Conservation (phyloP, 2,329 filamentous ascomycete genomes). For the Apiospora saccharicola region DNA sequence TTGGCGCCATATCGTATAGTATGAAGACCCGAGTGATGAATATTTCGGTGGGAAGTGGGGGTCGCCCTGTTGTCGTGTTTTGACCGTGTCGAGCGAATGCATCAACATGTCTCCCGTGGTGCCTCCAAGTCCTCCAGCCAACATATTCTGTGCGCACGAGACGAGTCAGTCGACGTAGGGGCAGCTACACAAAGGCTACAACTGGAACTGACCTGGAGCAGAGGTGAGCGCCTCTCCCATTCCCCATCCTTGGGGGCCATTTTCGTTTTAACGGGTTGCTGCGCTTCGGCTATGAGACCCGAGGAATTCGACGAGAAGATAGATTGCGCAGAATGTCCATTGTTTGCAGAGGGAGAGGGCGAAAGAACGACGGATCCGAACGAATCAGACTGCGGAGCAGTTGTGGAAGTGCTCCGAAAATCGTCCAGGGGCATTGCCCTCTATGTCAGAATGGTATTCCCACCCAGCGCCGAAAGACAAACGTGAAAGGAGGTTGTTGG, state of each 20-base stretch:
- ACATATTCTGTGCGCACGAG: conserved; percentile 75
- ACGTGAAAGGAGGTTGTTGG: conserved; percentile 3
- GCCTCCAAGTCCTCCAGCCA: conserved; percentile 91
- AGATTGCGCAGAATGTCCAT: conserved; percentile 44
- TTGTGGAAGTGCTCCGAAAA: conserved; percentile 26
- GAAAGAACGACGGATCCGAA: conserved; percentile 16
- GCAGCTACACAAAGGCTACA: neutral
- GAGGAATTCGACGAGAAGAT: conserved; percentile 40
- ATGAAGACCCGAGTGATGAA: conserved; percentile 86
- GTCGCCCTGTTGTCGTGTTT: conserved; percentile 96
- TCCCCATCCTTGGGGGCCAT: conserved; percentile 51
- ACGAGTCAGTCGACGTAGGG: conserved; percentile 22
- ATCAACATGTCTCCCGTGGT: conserved; percentile 96
- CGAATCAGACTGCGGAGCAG: conserved; percentile 18
- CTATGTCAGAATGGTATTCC: neutral
- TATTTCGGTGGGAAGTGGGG: conserved; percentile 93
- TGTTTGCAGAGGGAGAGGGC: conserved; percentile 35
- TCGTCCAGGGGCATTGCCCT: conserved; percentile 65
- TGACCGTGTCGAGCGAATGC: conserved; percentile 98
- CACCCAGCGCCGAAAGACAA: conserved; percentile 11
- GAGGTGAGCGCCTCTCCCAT: conserved; percentile 65
- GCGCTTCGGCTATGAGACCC: conserved; percentile 31
- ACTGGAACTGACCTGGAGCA: conserved; percentile 64
- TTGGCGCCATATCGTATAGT: conserved; percentile 90
- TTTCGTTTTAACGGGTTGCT: conserved; percentile 25